These are phyloP conservation scores for Crithidia thermophila DNA, from an alignment of 208 protist genomes.

Conservation along the genomic window DNA sequence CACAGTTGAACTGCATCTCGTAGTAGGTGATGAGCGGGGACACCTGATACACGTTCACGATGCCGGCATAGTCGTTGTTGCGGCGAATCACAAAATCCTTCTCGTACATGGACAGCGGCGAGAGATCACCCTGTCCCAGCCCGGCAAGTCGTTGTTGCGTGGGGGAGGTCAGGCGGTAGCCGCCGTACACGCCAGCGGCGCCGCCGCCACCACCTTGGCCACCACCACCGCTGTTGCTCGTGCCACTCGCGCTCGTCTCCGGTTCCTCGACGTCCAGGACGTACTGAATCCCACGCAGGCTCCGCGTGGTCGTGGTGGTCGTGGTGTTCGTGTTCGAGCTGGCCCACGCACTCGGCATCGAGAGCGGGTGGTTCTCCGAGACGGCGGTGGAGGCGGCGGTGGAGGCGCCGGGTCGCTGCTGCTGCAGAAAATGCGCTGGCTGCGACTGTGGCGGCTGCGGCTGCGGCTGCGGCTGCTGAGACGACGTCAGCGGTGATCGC, in stretches of 20 bases:
- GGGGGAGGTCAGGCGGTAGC: not conserved
- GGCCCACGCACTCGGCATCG: not conserved
- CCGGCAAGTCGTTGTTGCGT: not conserved
- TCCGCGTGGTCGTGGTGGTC: not conserved
- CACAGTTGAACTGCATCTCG: conserved; percentile 73
- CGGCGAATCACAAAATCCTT: conserved; percentile 38
- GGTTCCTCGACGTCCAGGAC: conserved; percentile 17
- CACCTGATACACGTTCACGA: conserved; percentile 73
- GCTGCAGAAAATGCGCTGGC: no score
- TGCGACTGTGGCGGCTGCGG: not conserved
- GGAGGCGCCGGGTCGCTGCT: not conserved
- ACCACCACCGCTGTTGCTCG: not conserved
- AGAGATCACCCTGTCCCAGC: not conserved
- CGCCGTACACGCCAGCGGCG: not conserved
- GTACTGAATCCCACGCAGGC: conserved; percentile 12
- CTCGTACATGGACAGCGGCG: conserved; percentile 11
- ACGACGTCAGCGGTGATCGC: not conserved
- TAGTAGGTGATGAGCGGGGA: conserved; percentile 68
- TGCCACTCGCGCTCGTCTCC: conserved; percentile 4
- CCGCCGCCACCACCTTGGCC: not conserved
- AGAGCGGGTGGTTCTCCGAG: conserved; percentile 1
- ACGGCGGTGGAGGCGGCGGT: conserved; percentile 2
- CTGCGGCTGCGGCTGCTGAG: not conserved
- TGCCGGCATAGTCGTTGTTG: conserved; percentile 34
- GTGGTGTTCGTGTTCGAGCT: conserved; percentile 1